Conservation (phyloP, 495 filamentous ascomycete genomes). For the Talaromyces wortmannii region DNA sequence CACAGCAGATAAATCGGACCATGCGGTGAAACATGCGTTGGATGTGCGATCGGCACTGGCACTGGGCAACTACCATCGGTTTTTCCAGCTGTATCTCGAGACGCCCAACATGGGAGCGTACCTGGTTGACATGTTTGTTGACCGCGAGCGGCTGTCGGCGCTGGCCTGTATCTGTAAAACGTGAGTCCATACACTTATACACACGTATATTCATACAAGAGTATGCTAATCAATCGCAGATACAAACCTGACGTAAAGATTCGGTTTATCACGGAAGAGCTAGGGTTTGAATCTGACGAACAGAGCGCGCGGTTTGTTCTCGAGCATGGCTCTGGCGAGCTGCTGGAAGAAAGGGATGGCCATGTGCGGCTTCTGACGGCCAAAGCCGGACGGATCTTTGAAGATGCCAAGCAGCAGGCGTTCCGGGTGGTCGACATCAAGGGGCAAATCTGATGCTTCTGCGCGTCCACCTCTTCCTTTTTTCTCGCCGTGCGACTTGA, state of each 20-base stretch:
- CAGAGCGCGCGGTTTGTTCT: constrained; percentile 85
- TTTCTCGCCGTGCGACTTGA: constrained; percentile 11
- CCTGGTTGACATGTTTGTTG: constrained; percentile 98
- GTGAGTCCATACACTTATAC: constrained; percentile 50
- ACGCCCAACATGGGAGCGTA: constrained; percentile 97
- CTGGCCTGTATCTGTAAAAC: constrained; percentile 86
- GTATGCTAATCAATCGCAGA: constrained; percentile 44
- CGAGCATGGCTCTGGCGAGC: constrained; percentile 62
- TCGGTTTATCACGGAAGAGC: constrained; percentile 89
- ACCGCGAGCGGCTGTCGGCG: constrained; percentile 84
- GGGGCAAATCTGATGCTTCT: constrained; percentile 71
- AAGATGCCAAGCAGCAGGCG: constrained; percentile 59
- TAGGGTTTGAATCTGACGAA: constrained; percentile 89
- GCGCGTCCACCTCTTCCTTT: constrained; percentile 1
- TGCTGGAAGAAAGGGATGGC: constrained; percentile 73
- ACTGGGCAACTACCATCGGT: constrained; percentile 91
- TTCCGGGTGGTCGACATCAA: constrained; percentile 91
- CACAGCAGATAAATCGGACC: constrained; percentile 81
- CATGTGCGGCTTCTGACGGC: constrained; percentile 67
- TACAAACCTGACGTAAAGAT: constrained; percentile 87
- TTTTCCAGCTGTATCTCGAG: constrained; percentile 91
- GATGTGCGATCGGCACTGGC: constrained; percentile 87
- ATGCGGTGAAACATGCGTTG: constrained; percentile 82
- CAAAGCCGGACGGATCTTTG: constrained; percentile 69
- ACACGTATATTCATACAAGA: not conserved